phyloP scores from a whole-genome alignment of 2,329 filamentous ascomycete genomes.

The Microdochium trichocladiopsis region DNA sequence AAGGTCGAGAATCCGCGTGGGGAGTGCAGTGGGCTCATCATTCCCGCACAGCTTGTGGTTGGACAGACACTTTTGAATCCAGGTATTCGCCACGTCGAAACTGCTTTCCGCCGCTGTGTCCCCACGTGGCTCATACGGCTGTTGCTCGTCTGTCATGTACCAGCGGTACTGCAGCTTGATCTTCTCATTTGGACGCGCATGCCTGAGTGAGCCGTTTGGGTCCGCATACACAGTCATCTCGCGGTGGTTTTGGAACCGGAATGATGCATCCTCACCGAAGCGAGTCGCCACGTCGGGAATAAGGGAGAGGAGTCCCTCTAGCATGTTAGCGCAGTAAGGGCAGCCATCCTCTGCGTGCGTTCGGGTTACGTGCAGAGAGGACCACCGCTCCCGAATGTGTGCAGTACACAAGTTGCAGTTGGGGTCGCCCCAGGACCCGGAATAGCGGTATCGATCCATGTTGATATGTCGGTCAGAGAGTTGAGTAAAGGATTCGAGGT shows the following conservation, averaged over 20 bases:
- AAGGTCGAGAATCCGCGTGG: conserved; percentile 1
- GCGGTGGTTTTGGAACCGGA: not conserved
- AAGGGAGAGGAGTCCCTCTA: not conserved
- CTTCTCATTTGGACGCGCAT: not conserved
- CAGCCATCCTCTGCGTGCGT: not conserved
- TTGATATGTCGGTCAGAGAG: not conserved
- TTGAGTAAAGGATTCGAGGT: not conserved
- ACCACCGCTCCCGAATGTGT: not conserved
- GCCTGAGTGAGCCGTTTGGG: not conserved
- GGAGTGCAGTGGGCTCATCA: not conserved
- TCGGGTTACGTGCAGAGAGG: not conserved
- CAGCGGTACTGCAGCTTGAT: not conserved
- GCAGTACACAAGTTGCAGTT: not conserved
- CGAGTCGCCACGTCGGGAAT: not conserved
- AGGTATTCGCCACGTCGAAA: not conserved
- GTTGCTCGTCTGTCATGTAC: not conserved
- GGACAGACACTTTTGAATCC: not conserved
- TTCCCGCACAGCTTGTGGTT: not conserved
- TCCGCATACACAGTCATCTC: not conserved
- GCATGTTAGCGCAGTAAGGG: not conserved
- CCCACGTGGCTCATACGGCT: not conserved
- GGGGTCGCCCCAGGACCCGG: not conserved
- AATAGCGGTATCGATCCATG: not conserved
- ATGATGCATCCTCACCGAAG: not conserved
- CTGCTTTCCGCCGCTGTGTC: not conserved